phyloP scores from a whole-genome alignment of 179 eudicot species.

The Beta lomatogona region DNA sequence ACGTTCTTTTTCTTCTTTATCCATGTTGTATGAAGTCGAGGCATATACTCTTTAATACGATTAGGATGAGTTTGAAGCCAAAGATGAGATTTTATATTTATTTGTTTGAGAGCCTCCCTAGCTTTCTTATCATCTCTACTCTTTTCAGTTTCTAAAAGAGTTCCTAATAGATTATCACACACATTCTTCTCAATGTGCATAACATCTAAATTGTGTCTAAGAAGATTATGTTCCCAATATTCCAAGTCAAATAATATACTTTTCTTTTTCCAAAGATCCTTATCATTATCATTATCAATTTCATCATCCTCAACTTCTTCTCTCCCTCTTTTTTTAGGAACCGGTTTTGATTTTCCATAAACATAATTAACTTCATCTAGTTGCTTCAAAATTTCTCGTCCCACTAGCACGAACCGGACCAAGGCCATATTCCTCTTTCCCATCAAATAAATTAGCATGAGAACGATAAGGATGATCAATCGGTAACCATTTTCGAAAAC shows the following conservation, averaged over 20 bases:
- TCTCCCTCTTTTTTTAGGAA: too few species aligned
- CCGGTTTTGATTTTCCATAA: conserved; percentile 2
- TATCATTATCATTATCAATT: too few species aligned
- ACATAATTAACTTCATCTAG: conserved; percentile 2
- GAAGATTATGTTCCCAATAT: neutral
- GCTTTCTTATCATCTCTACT: neutral
- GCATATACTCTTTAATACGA: too few species aligned
- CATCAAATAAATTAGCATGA: conserved; percentile 13
- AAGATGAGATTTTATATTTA: neutral
- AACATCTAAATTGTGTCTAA: neutral
- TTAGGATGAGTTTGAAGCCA: too few species aligned
- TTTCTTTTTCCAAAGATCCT: neutral
- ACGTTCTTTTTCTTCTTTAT: too few species aligned
- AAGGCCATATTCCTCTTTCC: neutral
- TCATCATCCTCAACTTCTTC: too few species aligned
- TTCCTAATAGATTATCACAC: neutral
- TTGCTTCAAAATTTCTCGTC: neutral
- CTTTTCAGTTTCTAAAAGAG: neutral
- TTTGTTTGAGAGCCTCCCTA: neutral
- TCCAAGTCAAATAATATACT: neutral
- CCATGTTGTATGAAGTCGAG: too few species aligned
- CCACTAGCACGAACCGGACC: conserved; percentile 2
- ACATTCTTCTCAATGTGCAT: neutral
- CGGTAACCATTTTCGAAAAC: conserved; percentile 17
- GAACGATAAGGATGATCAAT: conserved; percentile 6